phyloP scores from a whole-genome alignment of 352 stramenopile species.

The Phytopythium montanum region DNA sequence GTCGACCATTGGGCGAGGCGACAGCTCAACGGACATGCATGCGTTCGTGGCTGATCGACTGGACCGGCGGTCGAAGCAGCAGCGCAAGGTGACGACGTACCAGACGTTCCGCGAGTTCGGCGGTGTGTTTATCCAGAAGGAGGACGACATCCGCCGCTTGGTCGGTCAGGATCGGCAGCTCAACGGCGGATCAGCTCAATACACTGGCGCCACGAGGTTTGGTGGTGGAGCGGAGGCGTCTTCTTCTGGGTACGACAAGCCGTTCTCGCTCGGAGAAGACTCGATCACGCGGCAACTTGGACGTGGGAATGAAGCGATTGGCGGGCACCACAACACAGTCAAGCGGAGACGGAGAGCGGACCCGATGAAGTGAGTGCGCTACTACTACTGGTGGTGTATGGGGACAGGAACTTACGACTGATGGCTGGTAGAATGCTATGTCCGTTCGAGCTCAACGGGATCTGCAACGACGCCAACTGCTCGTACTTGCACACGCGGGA shows the following conservation, averaged over 20 bases:
- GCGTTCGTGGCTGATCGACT: not conserved
- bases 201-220: not conserved
- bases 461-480: slow-evolving; percentile 75
- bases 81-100: not conserved
- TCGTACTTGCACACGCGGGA: slow-evolving; percentile 62
- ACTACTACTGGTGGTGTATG: not conserved
- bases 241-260: slow-evolving; percentile 14
- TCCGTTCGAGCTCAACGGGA: slow-evolving; percentile 67
- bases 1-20: not conserved
- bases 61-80: not conserved
- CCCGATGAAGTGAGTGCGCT: slow-evolving; percentile 50
- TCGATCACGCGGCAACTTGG: slow-evolving; percentile 41
- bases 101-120: slow-evolving; percentile 12
- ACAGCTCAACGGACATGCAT: not conserved
- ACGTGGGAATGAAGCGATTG: not conserved
- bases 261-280: slow-evolving; percentile 33
- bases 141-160: slow-evolving; percentile 11
- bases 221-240: not conserved
- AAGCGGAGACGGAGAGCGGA: slow-evolving; percentile 25
- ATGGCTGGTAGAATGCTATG: slow-evolving; percentile 48
- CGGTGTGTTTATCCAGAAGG: slow-evolving; percentile 23
- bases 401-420: not conserved
- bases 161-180: not conserved
- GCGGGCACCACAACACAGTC: not conserved
- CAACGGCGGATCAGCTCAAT: not conserved